Base-by-base conservation (phyloP, 768 basidiomycete species). In the Lactarius akahatsu region DNA sequence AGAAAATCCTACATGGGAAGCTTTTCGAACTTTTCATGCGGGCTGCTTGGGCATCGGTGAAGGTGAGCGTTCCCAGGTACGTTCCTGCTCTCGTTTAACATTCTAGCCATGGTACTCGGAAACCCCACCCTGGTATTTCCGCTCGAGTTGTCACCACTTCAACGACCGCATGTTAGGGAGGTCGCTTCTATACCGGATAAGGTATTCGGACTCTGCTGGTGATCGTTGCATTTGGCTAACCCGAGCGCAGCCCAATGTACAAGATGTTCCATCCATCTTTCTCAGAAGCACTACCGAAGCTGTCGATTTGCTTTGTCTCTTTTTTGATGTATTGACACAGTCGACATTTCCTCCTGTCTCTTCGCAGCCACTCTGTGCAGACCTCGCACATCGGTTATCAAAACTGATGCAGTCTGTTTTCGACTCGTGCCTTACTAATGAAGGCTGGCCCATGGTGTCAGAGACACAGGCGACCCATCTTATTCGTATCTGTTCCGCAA, bases 351-450 rank as follows among this genome's bases (percentile, higher is more conserved):
- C 81, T 3, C 72, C 81, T 1, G 73, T 83, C 15, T 77, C 78
- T 52, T 80, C 78, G 15, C 79, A 81, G 40, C 82, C 81, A 76
- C 83, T 85, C 59, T 76, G 86, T 10, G 71, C 74, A 18, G 85
- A 88, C 70, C 70, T 85, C 52, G 70, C 78, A 56, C 82, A 80
- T 40, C 77, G 75, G 38, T 73, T 80, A 13, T 75, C 79, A 16
- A 80, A 80, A 41, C 72, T 80, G 18, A 71, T 79, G 34, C 73
- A 78, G 38, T 73, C 75, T 38, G 74, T 80, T 28, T 81, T 85
- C 66, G 75, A 83, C 58, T 80, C 74, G 65, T 80, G 80, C 64
- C 70, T 81, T 36, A 81, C 81, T 9, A 68, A 78, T 9, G 68
- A 78, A 16, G 74, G 74, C 40, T 82, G 79, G 67, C 67, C 72